Percentiles rank a stretch among this genome's conserved stretches.
phyloP scores from a whole-genome alignment of 805 yeast genomes.

The Metschnikowia anglica region DNA sequence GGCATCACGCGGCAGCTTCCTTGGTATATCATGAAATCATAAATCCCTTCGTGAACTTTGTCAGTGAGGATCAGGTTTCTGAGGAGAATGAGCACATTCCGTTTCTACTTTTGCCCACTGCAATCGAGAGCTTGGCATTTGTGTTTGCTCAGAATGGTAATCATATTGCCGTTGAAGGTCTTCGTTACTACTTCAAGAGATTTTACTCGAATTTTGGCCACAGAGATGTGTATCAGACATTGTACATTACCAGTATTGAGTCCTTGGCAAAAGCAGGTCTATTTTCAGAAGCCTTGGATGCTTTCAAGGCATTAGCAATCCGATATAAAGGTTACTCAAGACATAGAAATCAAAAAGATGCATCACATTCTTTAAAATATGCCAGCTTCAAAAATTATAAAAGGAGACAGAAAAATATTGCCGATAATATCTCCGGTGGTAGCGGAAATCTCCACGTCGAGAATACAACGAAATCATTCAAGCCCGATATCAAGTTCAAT shows the following conservation, averaged over 20 bases:
- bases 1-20: conserved; percentile 32
- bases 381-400: conserved; percentile 13
- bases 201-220: conserved; percentile 38
- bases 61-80: neutral
- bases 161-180: conserved; percentile 28
- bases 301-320: conserved; percentile 24
- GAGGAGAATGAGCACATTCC: conserved; percentile 26
- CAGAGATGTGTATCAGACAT: conserved; percentile 27
- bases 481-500: conserved; percentile 29
- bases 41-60: conserved; percentile 23
- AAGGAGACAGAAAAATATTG: conserved; percentile 21
- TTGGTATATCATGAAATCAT: conserved; percentile 38
- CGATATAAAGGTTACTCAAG: conserved; percentile 22
- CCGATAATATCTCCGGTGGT: conserved; percentile 1
- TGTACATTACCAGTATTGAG: conserved; percentile 33
- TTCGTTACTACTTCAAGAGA: conserved; percentile 36
- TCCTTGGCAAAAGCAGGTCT: conserved; percentile 26
- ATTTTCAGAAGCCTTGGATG: conserved; percentile 23
- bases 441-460: too few species aligned
- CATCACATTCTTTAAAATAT: conserved; percentile 13
- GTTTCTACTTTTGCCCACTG: conserved; percentile 32
- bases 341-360: conserved; percentile 10
- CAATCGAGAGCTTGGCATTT: conserved; percentile 27
- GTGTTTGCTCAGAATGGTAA: conserved; percentile 31
- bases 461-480: neutral